Evolutionary conservation across 2,329 filamentous ascomycete species (phyloP).

Genomic region (Tolypocladium ovalisporum): DNA sequence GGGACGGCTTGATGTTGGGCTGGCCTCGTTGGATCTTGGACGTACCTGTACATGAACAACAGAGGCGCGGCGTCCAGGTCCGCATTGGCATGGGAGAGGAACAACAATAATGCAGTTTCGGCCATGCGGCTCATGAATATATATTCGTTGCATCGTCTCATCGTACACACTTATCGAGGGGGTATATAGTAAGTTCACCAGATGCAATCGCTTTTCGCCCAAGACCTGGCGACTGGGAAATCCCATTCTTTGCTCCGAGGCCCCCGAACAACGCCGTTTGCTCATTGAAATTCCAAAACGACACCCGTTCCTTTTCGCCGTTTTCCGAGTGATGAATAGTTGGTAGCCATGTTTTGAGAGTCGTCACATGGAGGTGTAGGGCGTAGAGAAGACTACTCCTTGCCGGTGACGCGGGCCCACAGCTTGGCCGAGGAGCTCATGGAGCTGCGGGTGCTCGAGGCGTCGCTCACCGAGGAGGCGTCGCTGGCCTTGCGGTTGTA

Average conservation of each 20-base stretch:
- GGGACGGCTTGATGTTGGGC: not conserved
- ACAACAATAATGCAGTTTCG: not conserved
- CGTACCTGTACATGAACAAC: not conserved
- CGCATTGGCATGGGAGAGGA: not conserved
- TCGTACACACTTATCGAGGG: conserved; percentile 10
- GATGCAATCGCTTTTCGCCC: conserved; percentile 26
- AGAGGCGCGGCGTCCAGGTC: not conserved
- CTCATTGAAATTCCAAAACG: conserved; percentile 1
- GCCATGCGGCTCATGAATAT: not conserved
- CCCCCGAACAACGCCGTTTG: conserved; percentile 17
- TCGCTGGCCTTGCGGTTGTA: conserved; percentile 41
- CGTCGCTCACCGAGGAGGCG: conserved; percentile 13
- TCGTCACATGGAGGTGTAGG: not conserved
- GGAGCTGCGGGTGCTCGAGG: conserved; percentile 27
- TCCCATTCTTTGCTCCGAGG: conserved; percentile 21
- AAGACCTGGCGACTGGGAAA: not conserved
- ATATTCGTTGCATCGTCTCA: conserved; percentile 3
- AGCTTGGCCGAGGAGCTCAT: conserved; percentile 19
- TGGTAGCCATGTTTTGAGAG: not conserved
- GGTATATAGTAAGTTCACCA: conserved; percentile 35
- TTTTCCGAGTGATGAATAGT: not conserved
- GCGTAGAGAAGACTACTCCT: conserved; percentile 15
- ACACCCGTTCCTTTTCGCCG: not conserved
- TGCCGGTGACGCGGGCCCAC: conserved; percentile 21
- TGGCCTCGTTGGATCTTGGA: no score